phyloP scores from a whole-genome alignment of 192 early-diverging fungal species.

The Gonapodya sp. region DNA sequence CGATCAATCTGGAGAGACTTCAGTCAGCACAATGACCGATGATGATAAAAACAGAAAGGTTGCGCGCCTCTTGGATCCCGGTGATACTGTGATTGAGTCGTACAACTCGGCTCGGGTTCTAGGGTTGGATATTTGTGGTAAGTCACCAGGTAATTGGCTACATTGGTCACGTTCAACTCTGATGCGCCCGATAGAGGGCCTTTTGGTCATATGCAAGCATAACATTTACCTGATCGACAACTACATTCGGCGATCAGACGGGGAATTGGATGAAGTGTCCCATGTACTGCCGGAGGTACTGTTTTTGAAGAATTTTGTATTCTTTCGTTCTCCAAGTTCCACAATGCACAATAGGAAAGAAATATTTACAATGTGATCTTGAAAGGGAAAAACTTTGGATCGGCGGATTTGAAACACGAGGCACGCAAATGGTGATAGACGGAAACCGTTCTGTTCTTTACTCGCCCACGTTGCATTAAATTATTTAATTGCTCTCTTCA shows the following conservation, averaged over 20 bases:
- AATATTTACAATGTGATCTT: slow-evolving; percentile 17
- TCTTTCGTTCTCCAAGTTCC: slow-evolving; percentile 2
- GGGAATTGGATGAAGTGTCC: slow-evolving; percentile 62
- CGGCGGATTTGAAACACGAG: slow-evolving; percentile 4
- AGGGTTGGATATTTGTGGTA: slow-evolving; percentile 61
- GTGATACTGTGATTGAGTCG: slow-evolving; percentile 58
- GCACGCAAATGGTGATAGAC: background rate
- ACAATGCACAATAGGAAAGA: slow-evolving; percentile 15
- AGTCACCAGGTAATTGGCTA: no score
- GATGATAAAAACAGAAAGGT: slow-evolving; percentile 66
- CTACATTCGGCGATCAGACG: slow-evolving; percentile 49
- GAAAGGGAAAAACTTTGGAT: background rate
- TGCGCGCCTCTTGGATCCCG: slow-evolving; percentile 52
- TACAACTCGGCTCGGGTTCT: slow-evolving; percentile 56
- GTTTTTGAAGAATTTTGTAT: no score
- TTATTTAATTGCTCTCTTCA: background rate
- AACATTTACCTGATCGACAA: slow-evolving; percentile 68
- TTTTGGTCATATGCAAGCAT: slow-evolving; percentile 55
- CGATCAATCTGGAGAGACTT: slow-evolving; percentile 32
- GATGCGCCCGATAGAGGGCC: slow-evolving; percentile 46
- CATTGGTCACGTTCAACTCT: no score
- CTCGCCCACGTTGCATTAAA: no score
- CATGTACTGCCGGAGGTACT: slow-evolving; percentile 43
- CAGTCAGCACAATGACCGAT: slow-evolving; percentile 32
- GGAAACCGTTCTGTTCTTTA: slow-evolving; percentile 13